phyloP scores from a whole-genome alignment of 192 early-diverging fungal species.

The Phlyctochytrium planicorne region DNA sequence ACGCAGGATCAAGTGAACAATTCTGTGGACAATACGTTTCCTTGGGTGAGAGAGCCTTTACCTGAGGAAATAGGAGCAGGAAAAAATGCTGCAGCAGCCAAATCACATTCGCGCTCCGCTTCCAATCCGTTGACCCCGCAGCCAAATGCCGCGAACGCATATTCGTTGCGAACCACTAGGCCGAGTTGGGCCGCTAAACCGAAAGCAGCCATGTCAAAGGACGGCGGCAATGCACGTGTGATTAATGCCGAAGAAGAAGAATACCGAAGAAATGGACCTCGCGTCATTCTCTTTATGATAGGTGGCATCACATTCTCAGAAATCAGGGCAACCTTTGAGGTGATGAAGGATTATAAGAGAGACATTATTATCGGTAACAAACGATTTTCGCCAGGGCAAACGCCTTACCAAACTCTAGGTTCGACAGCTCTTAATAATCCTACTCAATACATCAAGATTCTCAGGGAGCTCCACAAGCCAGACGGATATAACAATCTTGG shows the following conservation, averaged over 20 bases:
- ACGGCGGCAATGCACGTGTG: constrained; percentile 1
- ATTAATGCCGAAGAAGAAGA: constrained; percentile 26
- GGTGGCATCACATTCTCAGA: constrained; percentile 82
- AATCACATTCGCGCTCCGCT: constrained; percentile 21
- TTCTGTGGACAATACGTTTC: constrained; percentile 61
- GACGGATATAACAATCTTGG: constrained; percentile 15
- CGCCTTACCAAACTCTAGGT: constrained; percentile 48
- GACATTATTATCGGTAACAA: constrained; percentile 69
- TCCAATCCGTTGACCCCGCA: constrained; percentile 24
- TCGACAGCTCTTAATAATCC: constrained; percentile 75
- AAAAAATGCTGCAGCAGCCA: constrained; percentile 25
- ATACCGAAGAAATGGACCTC: constrained; percentile 51
- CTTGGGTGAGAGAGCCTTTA: constrained; percentile 59
- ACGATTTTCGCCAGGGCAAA: no score
- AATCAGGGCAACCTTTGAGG: constrained; percentile 67
- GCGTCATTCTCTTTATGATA: constrained; percentile 74
- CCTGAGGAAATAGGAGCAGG: constrained; percentile 37
- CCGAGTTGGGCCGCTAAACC: constrained; percentile 42
- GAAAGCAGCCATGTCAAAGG: constrained; percentile 7
- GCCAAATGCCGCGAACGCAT: constrained; percentile 32
- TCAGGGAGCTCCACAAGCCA: constrained; percentile 62
- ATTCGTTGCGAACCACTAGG: constrained; percentile 51
- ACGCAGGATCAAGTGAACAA: constrained; percentile 49
- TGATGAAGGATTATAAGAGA: constrained; percentile 57
- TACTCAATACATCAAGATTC: constrained; percentile 62